Percentiles rank a stretch among this genome's conserved stretches.
phyloP scores from a whole-genome alignment of 2,329 filamentous ascomycete species.

The Verticillium tricorpus region DNA sequence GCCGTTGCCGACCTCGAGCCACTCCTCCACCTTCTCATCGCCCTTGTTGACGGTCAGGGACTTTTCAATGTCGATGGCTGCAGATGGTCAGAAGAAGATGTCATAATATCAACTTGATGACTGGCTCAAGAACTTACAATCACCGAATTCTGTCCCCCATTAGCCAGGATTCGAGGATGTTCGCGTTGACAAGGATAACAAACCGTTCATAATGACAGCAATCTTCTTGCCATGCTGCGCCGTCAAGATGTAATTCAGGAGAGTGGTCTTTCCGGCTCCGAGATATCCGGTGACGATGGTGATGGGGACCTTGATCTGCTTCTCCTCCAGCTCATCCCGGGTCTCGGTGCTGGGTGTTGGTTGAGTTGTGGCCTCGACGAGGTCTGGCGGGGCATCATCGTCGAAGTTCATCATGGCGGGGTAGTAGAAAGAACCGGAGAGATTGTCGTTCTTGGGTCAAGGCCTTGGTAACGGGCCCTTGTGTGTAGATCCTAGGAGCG shows the following conservation, averaged over 20 bases:
- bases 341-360: conserved; percentile 26
- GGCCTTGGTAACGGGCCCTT: too few species aligned
- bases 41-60: conserved; percentile 86
- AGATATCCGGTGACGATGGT: conserved; percentile 90
- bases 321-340: conserved; percentile 40
- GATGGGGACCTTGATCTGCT: conserved; percentile 67
- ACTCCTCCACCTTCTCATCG: conserved; percentile 81
- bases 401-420: conserved; percentile 52
- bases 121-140: conserved; percentile 51
- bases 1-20: conserved; percentile 93
- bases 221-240: conserved; percentile 97
- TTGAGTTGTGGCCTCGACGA: conserved; percentile 44
- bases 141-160: conserved; percentile 63
- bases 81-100: neutral
- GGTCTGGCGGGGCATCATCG: conserved; percentile 63
- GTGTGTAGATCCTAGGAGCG: too few species aligned
- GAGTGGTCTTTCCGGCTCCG: conserved; percentile 90
- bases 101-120: conserved; percentile 3
- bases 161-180: conserved; percentile 4
- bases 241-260: conserved; percentile 93
- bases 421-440: neutral
- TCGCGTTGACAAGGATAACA: conserved; percentile 8
- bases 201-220: conserved; percentile 92
- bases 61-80: conserved; percentile 92
- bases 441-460: neutral